phyloP scores from a whole-genome alignment of 2,329 filamentous ascomycete genomes.

The Cladophialophora exuberans region DNA sequence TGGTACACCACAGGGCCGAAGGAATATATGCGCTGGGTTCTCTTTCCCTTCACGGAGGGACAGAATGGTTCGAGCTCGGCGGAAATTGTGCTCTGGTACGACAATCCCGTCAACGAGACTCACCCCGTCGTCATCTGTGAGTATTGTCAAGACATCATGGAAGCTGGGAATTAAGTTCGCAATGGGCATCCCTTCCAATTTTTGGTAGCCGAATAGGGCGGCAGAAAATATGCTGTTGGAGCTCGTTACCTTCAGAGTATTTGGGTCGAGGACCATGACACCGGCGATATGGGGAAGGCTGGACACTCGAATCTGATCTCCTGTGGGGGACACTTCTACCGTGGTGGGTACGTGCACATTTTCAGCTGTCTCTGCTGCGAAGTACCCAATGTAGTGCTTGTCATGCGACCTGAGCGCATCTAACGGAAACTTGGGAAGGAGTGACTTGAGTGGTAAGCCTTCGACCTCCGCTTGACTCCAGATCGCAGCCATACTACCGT shows the following conservation, averaged over 20 bases:
- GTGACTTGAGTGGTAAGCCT: conserved; percentile 73
- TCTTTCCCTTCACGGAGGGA: conserved; percentile 80
- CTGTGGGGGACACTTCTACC: conserved; percentile 71
- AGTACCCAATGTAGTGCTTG: conserved; percentile 66
- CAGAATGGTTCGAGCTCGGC: conserved; percentile 81
- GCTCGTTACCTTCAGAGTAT: conserved; percentile 78
- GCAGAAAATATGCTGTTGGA: conserved; percentile 94
- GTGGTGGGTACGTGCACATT: conserved; percentile 83
- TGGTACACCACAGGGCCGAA: conserved; percentile 80
- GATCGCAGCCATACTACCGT: conserved; percentile 79
- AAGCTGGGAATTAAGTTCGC: conserved; percentile 84
- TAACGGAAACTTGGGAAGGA: conserved; percentile 81
- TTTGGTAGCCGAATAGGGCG: conserved; percentile 85
- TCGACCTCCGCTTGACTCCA: conserved; percentile 71
- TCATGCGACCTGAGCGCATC: conserved; percentile 48
- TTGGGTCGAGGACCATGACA: conserved; percentile 87
- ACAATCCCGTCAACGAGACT: conserved; percentile 90
- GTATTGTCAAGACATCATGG: conserved; percentile 76
- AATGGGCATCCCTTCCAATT: conserved; percentile 78
- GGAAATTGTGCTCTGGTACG: conserved; percentile 93
- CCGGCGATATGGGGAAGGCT: conserved; percentile 97
- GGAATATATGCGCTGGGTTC: conserved; percentile 76
- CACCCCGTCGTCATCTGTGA: conserved; percentile 85
- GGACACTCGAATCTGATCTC: conserved; percentile 78
- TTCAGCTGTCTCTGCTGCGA: conserved; percentile 78